A percentile compares a stretch with the other conserved stretches of the same genome.
Conservation (phyloP, 768 basidiomycete species). For the Amanita pseudoporphyria region DNA sequence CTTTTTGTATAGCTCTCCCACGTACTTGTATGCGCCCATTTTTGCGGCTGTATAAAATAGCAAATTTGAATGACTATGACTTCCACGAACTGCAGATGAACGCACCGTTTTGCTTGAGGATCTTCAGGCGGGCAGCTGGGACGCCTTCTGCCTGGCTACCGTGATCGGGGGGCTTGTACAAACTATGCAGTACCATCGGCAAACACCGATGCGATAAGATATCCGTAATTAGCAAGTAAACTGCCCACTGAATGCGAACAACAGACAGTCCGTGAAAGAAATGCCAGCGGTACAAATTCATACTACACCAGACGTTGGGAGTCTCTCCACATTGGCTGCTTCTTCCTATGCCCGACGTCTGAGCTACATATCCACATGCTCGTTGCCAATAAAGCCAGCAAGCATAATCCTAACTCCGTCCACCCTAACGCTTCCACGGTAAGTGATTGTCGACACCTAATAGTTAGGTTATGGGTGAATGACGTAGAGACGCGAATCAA, state of each 20-base stretch:
- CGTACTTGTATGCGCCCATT: slow-evolving; percentile 95
- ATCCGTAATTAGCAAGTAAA: not conserved
- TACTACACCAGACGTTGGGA: slow-evolving; percentile 16
- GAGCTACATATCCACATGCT: slow-evolving; percentile 29
- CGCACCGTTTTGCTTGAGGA: slow-evolving; percentile 31
- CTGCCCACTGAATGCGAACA: too few species aligned
- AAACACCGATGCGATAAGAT: slow-evolving; percentile 16
- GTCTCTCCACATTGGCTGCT: slow-evolving; percentile 11
- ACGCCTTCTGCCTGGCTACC: slow-evolving; percentile 13
- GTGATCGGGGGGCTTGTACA: slow-evolving; percentile 21
- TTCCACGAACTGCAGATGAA: slow-evolving; percentile 12
- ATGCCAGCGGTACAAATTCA: not conserved
- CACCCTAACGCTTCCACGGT: slow-evolving; percentile 71
- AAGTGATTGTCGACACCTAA: slow-evolving; percentile 60
- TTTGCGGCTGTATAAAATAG: slow-evolving; percentile 31
- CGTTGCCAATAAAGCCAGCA: slow-evolving; percentile 44
- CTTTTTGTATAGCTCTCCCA: slow-evolving; percentile 97
- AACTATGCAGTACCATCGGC: slow-evolving; percentile 31
- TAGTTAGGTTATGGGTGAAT: not conserved
- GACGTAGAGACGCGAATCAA: slow-evolving; percentile 4
- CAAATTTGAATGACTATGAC: not conserved
- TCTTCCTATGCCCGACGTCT: slow-evolving; percentile 9
- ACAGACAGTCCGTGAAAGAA: too few species aligned
- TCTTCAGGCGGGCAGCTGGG: slow-evolving; percentile 23
- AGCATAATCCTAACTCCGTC: slow-evolving; percentile 61